A percentile compares a stretch with the other conserved stretches of the same genome.
Conservation (phyloP, 768 basidiomycete genomes). For the Pulveroboletus frians region DNA sequence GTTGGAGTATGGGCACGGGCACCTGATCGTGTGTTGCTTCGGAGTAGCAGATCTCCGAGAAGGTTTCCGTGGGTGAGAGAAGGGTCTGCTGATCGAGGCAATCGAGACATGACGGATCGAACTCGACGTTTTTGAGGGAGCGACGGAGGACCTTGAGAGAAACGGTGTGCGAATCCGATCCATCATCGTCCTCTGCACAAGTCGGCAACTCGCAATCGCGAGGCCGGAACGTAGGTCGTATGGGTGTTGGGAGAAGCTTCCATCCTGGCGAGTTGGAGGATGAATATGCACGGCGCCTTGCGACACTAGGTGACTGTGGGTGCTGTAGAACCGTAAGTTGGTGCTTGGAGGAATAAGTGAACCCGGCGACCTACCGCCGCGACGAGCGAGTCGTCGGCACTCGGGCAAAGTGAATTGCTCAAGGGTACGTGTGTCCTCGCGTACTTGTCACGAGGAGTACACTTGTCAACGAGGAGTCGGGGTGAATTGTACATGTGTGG, state of each 20-base stretch:
- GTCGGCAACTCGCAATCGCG: conserved; percentile 31
- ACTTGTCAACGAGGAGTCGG: conserved; percentile 31
- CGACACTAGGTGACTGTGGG: conserved; percentile 2
- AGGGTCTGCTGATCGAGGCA: conserved; percentile 41
- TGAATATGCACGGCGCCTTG: conserved; percentile 30
- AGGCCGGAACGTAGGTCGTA: conserved; percentile 31
- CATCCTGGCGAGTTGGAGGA: conserved; percentile 32
- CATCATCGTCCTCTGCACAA: conserved; percentile 26
- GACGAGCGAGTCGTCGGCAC: conserved; percentile 27
- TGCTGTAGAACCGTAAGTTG: conserved; percentile 14
- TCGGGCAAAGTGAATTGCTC: conserved; percentile 23
- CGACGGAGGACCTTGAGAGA: conserved; percentile 31
- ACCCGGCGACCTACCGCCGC: conserved; percentile 12
- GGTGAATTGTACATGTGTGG: conserved; percentile 19
- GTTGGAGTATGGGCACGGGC: conserved; percentile 27
- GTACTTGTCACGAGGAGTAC: conserved; percentile 32
- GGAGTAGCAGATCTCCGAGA: conserved; percentile 40
- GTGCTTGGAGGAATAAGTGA: not conserved
- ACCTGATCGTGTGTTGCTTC: conserved; percentile 34
- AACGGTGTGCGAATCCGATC: conserved; percentile 24
- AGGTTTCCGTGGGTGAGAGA: conserved; percentile 36
- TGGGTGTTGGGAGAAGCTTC: conserved; percentile 30
- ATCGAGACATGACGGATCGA: conserved; percentile 39
- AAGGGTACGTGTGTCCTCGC: conserved; percentile 29
- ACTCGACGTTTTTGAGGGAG: conserved; percentile 33